These are phyloP conservation scores for Yamadazyma atlantica DNA, from an alignment of 1,139 yeast species.

Conservation along the genomic window DNA sequence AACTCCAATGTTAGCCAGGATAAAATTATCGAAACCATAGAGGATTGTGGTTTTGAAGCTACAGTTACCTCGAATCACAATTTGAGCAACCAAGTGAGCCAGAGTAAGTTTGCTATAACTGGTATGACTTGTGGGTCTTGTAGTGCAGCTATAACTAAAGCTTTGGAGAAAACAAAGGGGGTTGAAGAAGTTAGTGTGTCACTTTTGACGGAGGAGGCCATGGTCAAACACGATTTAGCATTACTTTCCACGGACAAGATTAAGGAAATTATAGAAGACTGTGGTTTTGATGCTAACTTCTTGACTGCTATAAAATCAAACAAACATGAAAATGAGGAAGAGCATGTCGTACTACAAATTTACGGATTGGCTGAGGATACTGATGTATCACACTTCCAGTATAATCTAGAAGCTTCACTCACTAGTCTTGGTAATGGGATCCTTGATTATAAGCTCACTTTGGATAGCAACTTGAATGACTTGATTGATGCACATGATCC, in stretches of 20 bases:
- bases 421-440: slow-evolving; percentile 32
- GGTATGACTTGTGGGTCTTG: slow-evolving; percentile 49
- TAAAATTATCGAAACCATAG: slow-evolving; percentile 49
- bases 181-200: slow-evolving; percentile 59
- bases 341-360: slow-evolving; percentile 31
- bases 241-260: slow-evolving; percentile 34
- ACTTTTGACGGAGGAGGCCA: slow-evolving; percentile 71
- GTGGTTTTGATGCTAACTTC: slow-evolving; percentile 66
- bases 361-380: slow-evolving; percentile 29
- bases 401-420: slow-evolving; percentile 41
- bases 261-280: slow-evolving; percentile 20
- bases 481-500: slow-evolving; percentile 5
- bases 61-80: slow-evolving; percentile 20
- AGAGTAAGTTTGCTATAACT: slow-evolving; percentile 5
- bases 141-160: slow-evolving; percentile 36
- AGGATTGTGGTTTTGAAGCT: slow-evolving; percentile 77
- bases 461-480: slow-evolving; percentile 13
- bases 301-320: slow-evolving; percentile 15
- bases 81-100: slow-evolving; percentile 1
- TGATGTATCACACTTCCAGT: slow-evolving; percentile 31
- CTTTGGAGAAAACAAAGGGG: slow-evolving; percentile 35
- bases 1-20: slow-evolving; percentile 25
- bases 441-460: slow-evolving; percentile 20
- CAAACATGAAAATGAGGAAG: slow-evolving; percentile 19
- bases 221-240: slow-evolving; percentile 43